phyloP scores from a whole-genome alignment of 306 rosid species.

The Cercis canadensis region DNA sequence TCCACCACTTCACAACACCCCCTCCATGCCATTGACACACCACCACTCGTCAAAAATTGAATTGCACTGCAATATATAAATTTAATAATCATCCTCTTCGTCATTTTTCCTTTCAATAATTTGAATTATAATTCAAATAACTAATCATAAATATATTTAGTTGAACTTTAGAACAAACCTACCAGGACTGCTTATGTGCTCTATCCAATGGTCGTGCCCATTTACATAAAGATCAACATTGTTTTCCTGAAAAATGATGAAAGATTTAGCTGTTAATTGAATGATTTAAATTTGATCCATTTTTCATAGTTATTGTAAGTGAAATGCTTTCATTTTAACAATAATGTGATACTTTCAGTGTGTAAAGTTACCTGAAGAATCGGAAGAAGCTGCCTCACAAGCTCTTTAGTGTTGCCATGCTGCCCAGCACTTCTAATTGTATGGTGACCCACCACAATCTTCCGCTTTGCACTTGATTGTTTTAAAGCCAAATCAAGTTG shows the following conservation, averaged over 20 bases:
- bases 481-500: slow-evolving; percentile 43
- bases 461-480: slow-evolving; percentile 57
- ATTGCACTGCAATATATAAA: background rate
- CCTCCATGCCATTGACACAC: background rate
- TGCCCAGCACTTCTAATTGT: slow-evolving; percentile 48
- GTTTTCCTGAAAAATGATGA: background rate
- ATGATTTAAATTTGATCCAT: too few relatives aligned
- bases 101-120: background rate
- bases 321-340: too few relatives aligned
- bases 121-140: background rate
- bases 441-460: slow-evolving; percentile 62
- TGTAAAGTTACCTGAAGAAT: slow-evolving; percentile 55
- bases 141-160: background rate
- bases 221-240: background rate
- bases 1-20: background rate
- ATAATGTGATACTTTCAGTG: too few relatives aligned
- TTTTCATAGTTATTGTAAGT: too few relatives aligned
- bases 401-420: slow-evolving; percentile 55
- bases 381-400: slow-evolving; percentile 47
- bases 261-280: too few relatives aligned
- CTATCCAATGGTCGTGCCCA: background rate
- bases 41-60: background rate
- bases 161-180: background rate
- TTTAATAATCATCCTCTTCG: too few relatives aligned
- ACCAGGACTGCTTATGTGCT: background rate